Conservation (phyloP, 257 asterid genomes). For the Cinchona pubescens region DNA sequence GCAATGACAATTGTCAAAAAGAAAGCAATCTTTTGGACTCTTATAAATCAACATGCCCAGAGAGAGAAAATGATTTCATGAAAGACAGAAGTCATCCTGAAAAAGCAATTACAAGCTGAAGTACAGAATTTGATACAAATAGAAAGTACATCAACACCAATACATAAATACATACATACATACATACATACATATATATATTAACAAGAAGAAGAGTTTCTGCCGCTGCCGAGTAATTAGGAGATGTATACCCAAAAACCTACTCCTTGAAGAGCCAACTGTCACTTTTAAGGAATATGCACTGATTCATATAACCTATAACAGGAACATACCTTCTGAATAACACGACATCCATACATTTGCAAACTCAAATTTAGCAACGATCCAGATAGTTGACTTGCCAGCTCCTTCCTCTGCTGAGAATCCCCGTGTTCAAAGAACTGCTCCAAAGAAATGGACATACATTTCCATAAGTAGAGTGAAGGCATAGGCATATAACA, state of each 20-base stretch:
- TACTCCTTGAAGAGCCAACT: neutral
- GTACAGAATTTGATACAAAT: neutral
- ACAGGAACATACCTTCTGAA: conserved; percentile 66
- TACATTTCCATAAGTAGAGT: neutral
- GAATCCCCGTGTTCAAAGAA: conserved; percentile 79
- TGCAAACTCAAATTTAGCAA: conserved; percentile 76
- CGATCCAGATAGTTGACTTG: conserved; percentile 61
- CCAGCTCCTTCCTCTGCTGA: conserved; percentile 76
- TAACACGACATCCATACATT: conserved; percentile 97
- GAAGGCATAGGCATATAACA: neutral
- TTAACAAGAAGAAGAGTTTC: neutral
- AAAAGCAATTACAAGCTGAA: neutral
- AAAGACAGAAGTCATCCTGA: neutral
- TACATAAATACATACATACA: too few species aligned
- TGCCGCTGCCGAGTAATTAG: neutral
- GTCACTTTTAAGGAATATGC: neutral
- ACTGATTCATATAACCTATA: neutral
- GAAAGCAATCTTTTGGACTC: neutral
- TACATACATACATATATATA: too few species aligned
- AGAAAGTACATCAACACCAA: neutral
- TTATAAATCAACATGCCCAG: neutral
- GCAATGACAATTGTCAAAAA: neutral
- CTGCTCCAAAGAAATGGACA: conserved; percentile 38
- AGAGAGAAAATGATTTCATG: neutral
- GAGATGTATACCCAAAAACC: neutral